A percentile compares a stretch with the other conserved stretches of the same genome.
phyloP scores from a whole-genome alignment of 768 basidiomycete species.

The Mycena rosella region DNA sequence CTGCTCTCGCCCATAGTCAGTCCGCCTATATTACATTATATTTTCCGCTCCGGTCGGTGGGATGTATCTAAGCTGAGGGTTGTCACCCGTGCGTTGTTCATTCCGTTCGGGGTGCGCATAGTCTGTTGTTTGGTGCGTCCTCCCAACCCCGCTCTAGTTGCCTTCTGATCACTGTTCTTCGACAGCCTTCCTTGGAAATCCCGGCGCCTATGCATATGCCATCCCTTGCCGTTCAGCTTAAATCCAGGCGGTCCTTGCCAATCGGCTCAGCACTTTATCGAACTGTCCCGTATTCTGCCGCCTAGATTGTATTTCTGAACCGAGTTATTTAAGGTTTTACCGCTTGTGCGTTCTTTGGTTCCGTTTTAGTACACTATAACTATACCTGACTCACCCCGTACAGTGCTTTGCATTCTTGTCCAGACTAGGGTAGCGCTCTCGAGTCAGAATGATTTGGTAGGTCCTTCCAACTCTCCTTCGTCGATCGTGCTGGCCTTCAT shows the following conservation, averaged over 20 bases:
- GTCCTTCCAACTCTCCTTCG: slow-evolving; percentile 6
- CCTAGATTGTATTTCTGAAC: too few relatives aligned
- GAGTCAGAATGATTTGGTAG: slow-evolving; percentile 12
- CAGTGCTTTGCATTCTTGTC: neutral
- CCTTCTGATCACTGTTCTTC: too few relatives aligned
- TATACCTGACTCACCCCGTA: neutral
- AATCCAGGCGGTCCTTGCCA: too few relatives aligned
- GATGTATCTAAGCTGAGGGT: neutral
- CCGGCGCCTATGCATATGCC: too few relatives aligned
- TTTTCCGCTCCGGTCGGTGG: neutral
- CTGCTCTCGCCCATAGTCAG: neutral
- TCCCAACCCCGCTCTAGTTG: too few relatives aligned
- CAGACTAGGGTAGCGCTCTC: neutral
- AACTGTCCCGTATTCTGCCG: too few relatives aligned
- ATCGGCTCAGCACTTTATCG: too few relatives aligned
- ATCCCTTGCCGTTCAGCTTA: too few relatives aligned
- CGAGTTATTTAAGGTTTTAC: neutral
- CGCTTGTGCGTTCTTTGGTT: slow-evolving; percentile 8
- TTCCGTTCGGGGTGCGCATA: neutral
- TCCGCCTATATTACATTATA: neutral
- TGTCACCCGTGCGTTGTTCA: neutral
- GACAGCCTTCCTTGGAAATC: too few relatives aligned
- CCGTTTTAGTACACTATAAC: neutral
- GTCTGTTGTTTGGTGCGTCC: too few relatives aligned
- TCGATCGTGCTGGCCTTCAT: neutral